Evolutionary conservation across 139 green algal genomes (phyloP).

Genomic region (Volvox reticuliferus): DNA sequence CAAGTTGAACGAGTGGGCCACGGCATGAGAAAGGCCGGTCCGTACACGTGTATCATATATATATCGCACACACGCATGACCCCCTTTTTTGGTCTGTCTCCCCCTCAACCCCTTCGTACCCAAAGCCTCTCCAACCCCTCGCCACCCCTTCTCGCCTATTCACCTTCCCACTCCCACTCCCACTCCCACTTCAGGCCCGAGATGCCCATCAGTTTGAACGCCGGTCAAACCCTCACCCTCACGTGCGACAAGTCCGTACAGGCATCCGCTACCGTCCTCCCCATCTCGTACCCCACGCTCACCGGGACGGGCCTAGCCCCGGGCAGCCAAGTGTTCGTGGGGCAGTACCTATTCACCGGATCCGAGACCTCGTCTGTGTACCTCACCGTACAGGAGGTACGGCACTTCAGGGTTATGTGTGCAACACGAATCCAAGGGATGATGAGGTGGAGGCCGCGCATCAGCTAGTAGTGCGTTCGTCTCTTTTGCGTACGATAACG

Average conservation of each 20-base stretch:
- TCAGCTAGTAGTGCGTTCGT: too few relatives aligned
- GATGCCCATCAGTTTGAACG: constrained; percentile 69
- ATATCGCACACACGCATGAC: too few relatives aligned
- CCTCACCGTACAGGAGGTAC: constrained; percentile 74
- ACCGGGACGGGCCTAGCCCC: constrained; percentile 61
- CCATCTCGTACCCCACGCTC: constrained; percentile 72
- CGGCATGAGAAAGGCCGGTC: too few relatives aligned
- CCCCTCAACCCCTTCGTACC: too few relatives aligned
- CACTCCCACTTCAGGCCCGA: constrained; percentile 46
- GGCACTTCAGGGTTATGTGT: not conserved
- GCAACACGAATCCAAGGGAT: not conserved
- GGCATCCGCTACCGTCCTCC: constrained; percentile 62
- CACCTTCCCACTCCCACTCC: not conserved
- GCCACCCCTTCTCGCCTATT: not conserved
- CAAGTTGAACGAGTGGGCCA: too few relatives aligned
- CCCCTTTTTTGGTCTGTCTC: too few relatives aligned
- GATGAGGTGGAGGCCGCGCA: not conserved
- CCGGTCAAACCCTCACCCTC: constrained; percentile 69
- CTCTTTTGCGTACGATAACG: too few relatives aligned
- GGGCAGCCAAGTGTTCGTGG: constrained; percentile 83
- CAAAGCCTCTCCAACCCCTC: too few relatives aligned
- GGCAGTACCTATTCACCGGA: constrained; percentile 70
- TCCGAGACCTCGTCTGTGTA: constrained; percentile 73
- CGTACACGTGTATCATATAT: too few relatives aligned
- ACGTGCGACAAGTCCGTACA: constrained; percentile 67